Percentiles rank a stretch among this genome's conserved stretches.
phyloP scores from a whole-genome alignment of 345 rosid genomes.

The Lepidium aucheri region DNA sequence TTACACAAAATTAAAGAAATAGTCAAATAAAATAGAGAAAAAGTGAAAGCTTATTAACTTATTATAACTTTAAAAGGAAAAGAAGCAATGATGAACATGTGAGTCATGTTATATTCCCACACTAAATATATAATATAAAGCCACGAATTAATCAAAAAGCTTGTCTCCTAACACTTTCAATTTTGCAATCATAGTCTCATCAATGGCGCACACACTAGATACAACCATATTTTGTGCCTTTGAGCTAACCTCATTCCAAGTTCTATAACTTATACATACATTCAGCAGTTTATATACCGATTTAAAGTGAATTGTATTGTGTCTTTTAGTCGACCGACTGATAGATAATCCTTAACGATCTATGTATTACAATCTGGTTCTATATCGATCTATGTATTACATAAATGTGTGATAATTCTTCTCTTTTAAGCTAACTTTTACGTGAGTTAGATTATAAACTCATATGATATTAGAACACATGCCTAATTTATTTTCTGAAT shows the following conservation, averaged over 20 bases:
- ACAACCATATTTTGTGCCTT: background rate
- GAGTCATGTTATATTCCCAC: conserved; percentile 33
- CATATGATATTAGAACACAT: too few relatives aligned
- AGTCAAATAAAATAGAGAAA: background rate
- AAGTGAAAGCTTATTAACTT: conserved; percentile 19
- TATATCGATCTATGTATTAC: too few relatives aligned
- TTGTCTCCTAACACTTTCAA: conserved; percentile 29
- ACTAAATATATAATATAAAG: conserved; percentile 4
- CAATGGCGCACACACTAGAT: conserved; percentile 13
- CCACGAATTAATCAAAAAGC: conserved; percentile 7
- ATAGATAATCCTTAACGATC: too few relatives aligned
- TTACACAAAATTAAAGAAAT: conserved; percentile 15
- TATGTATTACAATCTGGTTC: too few relatives aligned
- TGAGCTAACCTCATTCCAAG: background rate
- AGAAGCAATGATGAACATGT: conserved; percentile 25
- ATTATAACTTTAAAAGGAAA: conserved; percentile 11
- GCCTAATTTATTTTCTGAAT: too few relatives aligned
- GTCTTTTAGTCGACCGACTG: background rate
- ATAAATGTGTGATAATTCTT: too few relatives aligned
- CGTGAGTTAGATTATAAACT: too few relatives aligned
- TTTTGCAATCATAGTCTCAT: conserved; percentile 25
- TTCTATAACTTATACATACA: background rate
- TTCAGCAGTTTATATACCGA: background rate
- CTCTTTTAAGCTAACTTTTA: too few relatives aligned
- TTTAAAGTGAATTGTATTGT: background rate